Base-by-base conservation (phyloP, 371 early-diverging fungal species). In the Dentiscutata heterogama region DNA sequence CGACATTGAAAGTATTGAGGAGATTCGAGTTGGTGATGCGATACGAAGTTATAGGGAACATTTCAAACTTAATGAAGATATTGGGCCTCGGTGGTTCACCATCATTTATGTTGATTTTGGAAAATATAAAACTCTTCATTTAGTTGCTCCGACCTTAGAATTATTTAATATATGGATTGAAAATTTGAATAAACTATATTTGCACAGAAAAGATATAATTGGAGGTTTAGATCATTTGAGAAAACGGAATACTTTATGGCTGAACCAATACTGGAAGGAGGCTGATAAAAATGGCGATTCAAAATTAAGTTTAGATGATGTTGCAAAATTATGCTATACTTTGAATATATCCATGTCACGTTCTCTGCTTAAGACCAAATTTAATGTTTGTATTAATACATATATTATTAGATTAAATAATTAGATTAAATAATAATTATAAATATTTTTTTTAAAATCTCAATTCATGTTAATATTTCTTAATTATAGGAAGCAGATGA, bases 1-100 rank as follows among this genome's bases (percentile, higher is more conserved):
- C 65, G 85, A 87, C 73, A 86, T 87, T 46, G 87, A 87, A 78
- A 85, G 84, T 77, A 87, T 87, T 83, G 86, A 86, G 67, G 87
- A 87, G 78, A 65, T 85, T 53, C 83, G 86, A 16, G 83, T 82
- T 65, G 86, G 85, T 54, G 85, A 85, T 63, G 86, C 86, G 10
- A 85, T 86, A 14, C 56, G 83, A 7, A 84, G 83, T 83, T 85
- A 85, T 71, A 84, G 86, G 20, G 85, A 84, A 54, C 85, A 83
- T 60, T 60, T 85, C 31, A 82, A 84, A 4, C 82, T 87, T 61
- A 65, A 84, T 54, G 81, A 71, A 0, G 84, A 85, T 68, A 82
- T 71, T 46, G 86, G 85, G 78, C 80, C 84, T 64, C 83, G 84
- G 18, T 86, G 86, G 86, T 64, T 87, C 63, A 87, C 86, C 31